A percentile compares a stretch with the other conserved stretches of the same genome.
phyloP scores from a whole-genome alignment of 176 grass and related monocot genomes.

The Coix lacrymajobi region DNA sequence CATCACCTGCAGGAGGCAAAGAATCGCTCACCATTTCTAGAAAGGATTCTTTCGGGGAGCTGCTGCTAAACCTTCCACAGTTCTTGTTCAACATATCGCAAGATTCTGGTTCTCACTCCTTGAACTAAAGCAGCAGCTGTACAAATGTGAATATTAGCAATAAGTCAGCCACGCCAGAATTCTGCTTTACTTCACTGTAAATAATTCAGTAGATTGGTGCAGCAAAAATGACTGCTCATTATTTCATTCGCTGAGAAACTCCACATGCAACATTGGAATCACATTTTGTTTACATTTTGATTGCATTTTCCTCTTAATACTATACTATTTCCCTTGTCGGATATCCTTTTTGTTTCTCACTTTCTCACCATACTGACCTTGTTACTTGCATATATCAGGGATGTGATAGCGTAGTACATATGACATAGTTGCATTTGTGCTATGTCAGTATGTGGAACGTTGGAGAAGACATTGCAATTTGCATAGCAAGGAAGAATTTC shows the following conservation, averaged over 20 bases:
- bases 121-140: not conserved
- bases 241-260: not conserved
- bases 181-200: not conserved
- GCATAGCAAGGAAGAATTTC: not conserved
- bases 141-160: conserved; percentile 7
- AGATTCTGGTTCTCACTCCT: not conserved
- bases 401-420: not conserved
- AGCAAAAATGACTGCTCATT: not conserved
- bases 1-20: not conserved
- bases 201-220: conserved; percentile 3
- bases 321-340: not conserved
- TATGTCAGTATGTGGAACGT: not conserved
- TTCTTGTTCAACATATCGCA: conserved; percentile 46
- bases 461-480: not conserved
- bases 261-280: not conserved
- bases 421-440: not conserved
- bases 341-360: not conserved
- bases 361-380: not conserved
- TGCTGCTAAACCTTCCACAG: conserved; percentile 39
- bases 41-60: conserved; percentile 45
- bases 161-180: not conserved
- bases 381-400: not conserved
- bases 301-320: not conserved
- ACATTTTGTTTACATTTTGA: not conserved
- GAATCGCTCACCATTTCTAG: conserved; percentile 22